These are phyloP conservation scores for Kitagawia praeruptora DNA, from an alignment of 129 eudicot species.

Conservation along the genomic window DNA sequence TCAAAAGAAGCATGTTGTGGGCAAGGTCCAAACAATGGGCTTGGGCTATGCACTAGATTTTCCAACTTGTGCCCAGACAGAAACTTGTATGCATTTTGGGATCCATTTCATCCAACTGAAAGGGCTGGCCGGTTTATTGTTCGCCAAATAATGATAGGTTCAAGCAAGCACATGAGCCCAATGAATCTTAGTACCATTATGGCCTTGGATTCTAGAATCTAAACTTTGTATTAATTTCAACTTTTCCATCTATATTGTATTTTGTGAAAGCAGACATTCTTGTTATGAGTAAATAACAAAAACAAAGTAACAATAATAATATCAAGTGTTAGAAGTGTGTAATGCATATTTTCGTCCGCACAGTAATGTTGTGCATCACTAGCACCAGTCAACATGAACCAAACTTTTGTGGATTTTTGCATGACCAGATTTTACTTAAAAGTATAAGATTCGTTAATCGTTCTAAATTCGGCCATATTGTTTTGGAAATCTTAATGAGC, in stretches of 20 bases:
- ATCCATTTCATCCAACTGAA: slow-evolving; percentile 66
- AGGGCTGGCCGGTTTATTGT: slow-evolving; percentile 47
- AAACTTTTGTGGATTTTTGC: no score
- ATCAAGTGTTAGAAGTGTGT: not conserved
- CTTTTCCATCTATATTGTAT: not conserved
- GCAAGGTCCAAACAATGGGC: slow-evolving; percentile 67
- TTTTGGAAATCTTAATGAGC: no score
- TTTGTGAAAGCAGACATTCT: not conserved
- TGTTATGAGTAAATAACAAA: not conserved
- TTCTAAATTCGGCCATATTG: no score
- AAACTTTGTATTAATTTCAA: not conserved
- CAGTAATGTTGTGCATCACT: no score
- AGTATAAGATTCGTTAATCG: no score
- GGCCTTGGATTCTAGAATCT: slow-evolving; percentile 36
- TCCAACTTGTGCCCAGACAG: slow-evolving; percentile 63
- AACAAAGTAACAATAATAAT: not conserved
- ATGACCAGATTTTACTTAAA: no score
- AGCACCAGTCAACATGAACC: no score
- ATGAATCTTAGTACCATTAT: slow-evolving; percentile 73
- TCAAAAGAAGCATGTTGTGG: slow-evolving; percentile 73
- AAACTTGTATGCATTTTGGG: slow-evolving; percentile 62
- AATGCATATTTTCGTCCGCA: no score
- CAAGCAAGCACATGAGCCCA: slow-evolving; percentile 54
- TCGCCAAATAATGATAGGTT: slow-evolving; percentile 36
- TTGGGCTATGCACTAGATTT: slow-evolving; percentile 48